phyloP scores from a whole-genome alignment of 2,329 filamentous ascomycete species.

The Drechslerella dactyloides region DNA sequence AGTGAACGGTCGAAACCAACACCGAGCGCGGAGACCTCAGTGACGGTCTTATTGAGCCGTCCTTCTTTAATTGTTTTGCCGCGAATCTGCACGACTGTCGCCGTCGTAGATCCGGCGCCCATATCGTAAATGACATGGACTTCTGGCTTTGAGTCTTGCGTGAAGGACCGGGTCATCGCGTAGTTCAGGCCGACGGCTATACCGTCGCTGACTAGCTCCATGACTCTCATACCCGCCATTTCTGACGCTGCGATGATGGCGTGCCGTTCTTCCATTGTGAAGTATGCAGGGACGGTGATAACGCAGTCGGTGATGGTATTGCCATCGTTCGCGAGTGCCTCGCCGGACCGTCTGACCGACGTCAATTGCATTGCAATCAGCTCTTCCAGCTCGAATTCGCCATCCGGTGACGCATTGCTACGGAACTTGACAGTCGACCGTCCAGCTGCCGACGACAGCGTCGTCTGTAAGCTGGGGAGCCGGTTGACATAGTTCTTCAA shows the following conservation, averaged over 20 bases:
- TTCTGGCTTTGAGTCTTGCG: conserved; percentile 71
- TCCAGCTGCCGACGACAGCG: conserved; percentile 56
- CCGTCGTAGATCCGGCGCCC: conserved; percentile 93
- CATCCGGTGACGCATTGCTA: conserved; percentile 67
- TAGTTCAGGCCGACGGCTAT: conserved; percentile 94
- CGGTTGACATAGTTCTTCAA: conserved; percentile 73
- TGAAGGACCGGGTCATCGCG: conserved; percentile 87
- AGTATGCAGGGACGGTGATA: conserved; percentile 88
- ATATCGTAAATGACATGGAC: conserved; percentile 95
- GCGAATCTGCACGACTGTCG: conserved; percentile 88
- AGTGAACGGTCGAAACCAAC: conserved; percentile 87
- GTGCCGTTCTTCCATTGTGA: conserved; percentile 85
- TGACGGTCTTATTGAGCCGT: conserved; percentile 93
- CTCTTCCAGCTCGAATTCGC: conserved; percentile 80
- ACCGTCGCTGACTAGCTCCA: conserved; percentile 85
- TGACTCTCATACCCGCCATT: conserved; percentile 83
- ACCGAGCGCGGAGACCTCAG: conserved; percentile 89
- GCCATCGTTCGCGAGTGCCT: conserved; percentile 77
- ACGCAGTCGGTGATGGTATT: conserved; percentile 79
- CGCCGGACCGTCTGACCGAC: conserved; percentile 87
- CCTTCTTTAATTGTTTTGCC: conserved; percentile 89
- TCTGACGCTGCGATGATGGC: conserved; percentile 83
- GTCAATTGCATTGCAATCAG: conserved; percentile 94
- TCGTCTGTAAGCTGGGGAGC: conserved; percentile 77
- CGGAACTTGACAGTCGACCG: conserved; percentile 80